phyloP scores from a whole-genome alignment of 441 rosid species.

The Hypseocharis bilobata region DNA sequence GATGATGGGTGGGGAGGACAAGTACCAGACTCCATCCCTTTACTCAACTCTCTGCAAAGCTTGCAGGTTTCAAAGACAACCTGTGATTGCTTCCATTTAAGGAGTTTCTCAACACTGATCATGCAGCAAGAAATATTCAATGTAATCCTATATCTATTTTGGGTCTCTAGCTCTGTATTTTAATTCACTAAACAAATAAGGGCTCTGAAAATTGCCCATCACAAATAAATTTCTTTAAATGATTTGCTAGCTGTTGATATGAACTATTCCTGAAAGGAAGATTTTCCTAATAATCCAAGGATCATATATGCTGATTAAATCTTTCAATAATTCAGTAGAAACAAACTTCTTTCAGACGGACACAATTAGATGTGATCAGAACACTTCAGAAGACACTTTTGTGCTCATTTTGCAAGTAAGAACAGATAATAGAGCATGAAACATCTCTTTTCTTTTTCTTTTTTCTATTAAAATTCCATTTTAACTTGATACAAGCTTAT shows the following conservation, averaged over 20 bases:
- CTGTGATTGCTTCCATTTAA: slow-evolving; percentile 30
- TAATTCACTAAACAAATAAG: slow-evolving; percentile 16
- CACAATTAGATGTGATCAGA: neutral
- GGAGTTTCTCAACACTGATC: slow-evolving; percentile 21
- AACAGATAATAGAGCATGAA: neutral
- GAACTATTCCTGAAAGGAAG: neutral
- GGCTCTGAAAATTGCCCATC: slow-evolving; percentile 15
- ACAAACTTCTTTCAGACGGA: slow-evolving; percentile 1
- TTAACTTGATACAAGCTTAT: neutral
- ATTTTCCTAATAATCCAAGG: too few species aligned
- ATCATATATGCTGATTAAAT: too few species aligned
- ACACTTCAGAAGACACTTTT: neutral
- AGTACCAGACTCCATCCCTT: slow-evolving; percentile 59
- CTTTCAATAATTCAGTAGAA: neutral
- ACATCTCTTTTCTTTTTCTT: neutral
- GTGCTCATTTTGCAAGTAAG: neutral
- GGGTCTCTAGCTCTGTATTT: neutral
- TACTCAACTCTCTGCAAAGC: slow-evolving; percentile 47
- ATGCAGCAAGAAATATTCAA: neutral
- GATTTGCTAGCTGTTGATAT: neutral
- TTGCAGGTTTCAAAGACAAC: slow-evolving; percentile 51
- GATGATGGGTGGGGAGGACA: slow-evolving; percentile 80
- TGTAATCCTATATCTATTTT: neutral
- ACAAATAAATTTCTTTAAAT: neutral
- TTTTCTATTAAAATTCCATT: slow-evolving; percentile 4